These are phyloP conservation scores for Myochromella boudieri DNA, from an alignment of 768 basidiomycete genomes.

Conservation along the genomic window DNA sequence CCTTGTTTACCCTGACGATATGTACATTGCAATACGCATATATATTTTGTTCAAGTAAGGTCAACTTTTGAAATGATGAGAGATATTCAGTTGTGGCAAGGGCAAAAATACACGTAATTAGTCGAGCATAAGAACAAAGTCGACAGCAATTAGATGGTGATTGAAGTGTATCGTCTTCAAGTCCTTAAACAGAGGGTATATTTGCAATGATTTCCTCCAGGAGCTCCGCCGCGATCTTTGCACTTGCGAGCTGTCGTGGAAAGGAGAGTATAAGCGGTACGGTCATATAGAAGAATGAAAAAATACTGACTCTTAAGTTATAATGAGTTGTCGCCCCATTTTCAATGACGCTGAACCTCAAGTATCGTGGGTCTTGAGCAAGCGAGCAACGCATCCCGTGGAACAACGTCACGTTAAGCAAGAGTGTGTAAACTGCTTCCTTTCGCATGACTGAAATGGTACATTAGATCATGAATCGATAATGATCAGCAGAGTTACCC, in stretches of 20 bases:
- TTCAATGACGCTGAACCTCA: conserved; percentile 75
- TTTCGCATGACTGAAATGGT: conserved; percentile 72
- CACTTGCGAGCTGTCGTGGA: conserved; percentile 53
- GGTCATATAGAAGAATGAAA: conserved; percentile 12
- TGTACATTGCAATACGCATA: too few species aligned
- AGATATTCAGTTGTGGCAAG: conserved; percentile 1
- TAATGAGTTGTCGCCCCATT: conserved; percentile 62
- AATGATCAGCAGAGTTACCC: conserved; percentile 32
- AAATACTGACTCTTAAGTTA: conserved; percentile 63
- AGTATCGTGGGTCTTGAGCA: conserved; percentile 77
- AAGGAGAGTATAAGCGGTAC: conserved; percentile 6
- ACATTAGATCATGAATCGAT: neutral
- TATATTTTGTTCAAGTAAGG: too few species aligned
- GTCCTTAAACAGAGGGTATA: conserved; percentile 36
- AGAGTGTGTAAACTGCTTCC: conserved; percentile 73
- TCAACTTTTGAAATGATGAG: neutral
- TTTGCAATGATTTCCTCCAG: conserved; percentile 55
- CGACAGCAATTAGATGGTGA: conserved; percentile 1
- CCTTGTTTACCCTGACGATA: too few species aligned
- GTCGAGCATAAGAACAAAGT: conserved; percentile 11
- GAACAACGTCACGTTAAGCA: conserved; percentile 77
- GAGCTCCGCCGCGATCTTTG: conserved; percentile 71
- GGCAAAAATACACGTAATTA: conserved; percentile 10
- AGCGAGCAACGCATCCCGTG: conserved; percentile 71
- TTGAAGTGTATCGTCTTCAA: neutral